These are phyloP conservation scores for Nitzschia sp. DNA, from an alignment of 108 stramenopile species.

Conservation along the genomic window DNA sequence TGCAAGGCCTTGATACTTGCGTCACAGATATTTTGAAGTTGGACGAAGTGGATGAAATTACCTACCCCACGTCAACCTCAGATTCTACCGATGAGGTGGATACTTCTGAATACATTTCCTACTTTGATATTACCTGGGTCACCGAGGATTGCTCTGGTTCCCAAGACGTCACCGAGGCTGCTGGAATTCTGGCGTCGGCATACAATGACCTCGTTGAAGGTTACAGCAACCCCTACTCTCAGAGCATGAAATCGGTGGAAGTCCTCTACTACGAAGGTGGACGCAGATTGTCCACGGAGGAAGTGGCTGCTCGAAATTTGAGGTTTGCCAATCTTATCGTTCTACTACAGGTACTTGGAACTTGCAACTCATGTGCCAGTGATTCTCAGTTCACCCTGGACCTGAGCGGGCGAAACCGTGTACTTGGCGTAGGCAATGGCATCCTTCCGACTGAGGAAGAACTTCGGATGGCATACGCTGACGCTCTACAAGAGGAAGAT, in stretches of 20 bases:
- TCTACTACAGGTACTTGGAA: slow-evolving; percentile 3
- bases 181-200: not conserved
- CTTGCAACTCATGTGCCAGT: slow-evolving; percentile 3
- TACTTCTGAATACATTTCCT: not conserved
- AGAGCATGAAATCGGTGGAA: slow-evolving; percentile 8
- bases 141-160: not conserved
- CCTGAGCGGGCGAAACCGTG: slow-evolving; percentile 1
- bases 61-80: not conserved
- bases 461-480: not conserved
- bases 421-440: not conserved
- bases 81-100: too few relatives aligned
- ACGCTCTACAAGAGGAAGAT: not conserved
- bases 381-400: slow-evolving; percentile 7
- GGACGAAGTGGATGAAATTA: not conserved
- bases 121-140: slow-evolving; percentile 7
- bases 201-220: slow-evolving; percentile 18
- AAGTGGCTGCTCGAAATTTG: slow-evolving; percentile 4
- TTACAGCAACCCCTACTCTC: slow-evolving; percentile 4
- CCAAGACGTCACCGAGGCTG: not conserved
- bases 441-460: not conserved
- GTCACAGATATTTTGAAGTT: not conserved
- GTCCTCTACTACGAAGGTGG: not conserved
- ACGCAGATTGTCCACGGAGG: not conserved
- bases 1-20: not conserved
- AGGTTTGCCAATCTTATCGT: not conserved